Evolutionary conservation across 805 yeast species (phyloP), one percentile per base, ranked within the genome.

Genomic region (Candida schatavii): DNA sequence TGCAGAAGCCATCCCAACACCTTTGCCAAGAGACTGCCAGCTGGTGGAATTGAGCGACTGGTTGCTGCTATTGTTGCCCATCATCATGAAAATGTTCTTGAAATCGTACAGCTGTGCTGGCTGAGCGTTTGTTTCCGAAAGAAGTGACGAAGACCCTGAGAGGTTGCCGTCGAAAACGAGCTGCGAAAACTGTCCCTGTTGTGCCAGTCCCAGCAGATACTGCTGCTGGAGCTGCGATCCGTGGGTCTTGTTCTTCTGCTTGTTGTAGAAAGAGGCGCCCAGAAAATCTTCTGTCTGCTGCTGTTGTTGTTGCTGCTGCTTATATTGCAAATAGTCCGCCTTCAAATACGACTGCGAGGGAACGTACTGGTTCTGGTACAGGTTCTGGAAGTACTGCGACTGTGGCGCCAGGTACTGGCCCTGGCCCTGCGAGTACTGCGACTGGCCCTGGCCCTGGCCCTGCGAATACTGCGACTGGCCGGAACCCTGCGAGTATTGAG

Each of bases 11-110:
- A 17, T 15, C 10, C 34, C 34, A 14, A 6, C 19, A 4, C 11
- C 30, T 19, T 22, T 22, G 20, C 21, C 21, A 14, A 25, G 43
- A 7, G 41, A 33, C 5, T 31, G 20, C 42, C 42, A 38, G 11
- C 20, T 30, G 14, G 41, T 20, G 30, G 53, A 47, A 13, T 43
- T 31, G 34, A 54, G 45, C 6, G 62, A 52, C 17, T 54, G 45
- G 7, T 47, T 40, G 35, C 59, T 52, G 22, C 41, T 47, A 42
- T 48, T 55, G 39, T 22, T 31, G 19, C 29, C 30, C 31, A 49
- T 46, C 43, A 46, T 17, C 42, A 50, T 36, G 32, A 49, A 51
- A 33, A 48, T 46, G 23, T 43, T 40, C 21, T 49, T 47, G 32
- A 51, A 48, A 27, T 56, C 61, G 42, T 39, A 39, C 7, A 49